Evolutionary conservation across 2,329 filamentous ascomycete species (phyloP).

Genomic region (Gnomoniopsis sp.): DNA sequence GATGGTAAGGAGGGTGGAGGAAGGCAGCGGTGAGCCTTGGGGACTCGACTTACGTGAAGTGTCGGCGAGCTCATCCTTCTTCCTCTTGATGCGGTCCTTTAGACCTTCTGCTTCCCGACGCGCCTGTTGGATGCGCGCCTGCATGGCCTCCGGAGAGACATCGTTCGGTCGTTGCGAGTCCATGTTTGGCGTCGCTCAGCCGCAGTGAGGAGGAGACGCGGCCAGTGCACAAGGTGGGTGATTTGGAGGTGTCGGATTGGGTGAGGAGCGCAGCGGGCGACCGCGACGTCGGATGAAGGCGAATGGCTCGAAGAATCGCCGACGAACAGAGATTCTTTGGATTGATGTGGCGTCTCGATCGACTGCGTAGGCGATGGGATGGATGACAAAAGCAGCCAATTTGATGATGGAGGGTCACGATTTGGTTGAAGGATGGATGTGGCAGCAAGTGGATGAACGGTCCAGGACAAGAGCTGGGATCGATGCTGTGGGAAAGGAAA

Average conservation of each 20-base stretch:
- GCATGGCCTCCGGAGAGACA: conserved; percentile 75
- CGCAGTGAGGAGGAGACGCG: conserved; percentile 15
- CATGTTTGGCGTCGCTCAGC: conserved; percentile 35
- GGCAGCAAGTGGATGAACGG: conserved; percentile 6
- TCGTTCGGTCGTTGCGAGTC: conserved; percentile 57
- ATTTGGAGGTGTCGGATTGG: neutral
- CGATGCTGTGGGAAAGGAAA: conserved; percentile 14
- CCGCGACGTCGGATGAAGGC: neutral
- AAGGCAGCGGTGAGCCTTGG: conserved; percentile 4
- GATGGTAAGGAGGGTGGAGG: conserved; percentile 11
- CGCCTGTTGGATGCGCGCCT: conserved; percentile 87
- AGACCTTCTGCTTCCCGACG: conserved; percentile 95
- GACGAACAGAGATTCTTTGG: neutral
- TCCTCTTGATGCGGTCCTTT: conserved; percentile 98
- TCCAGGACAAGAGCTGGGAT: conserved; percentile 8
- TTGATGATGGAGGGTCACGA: conserved; percentile 2
- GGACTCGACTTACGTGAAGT: conserved; percentile 76
- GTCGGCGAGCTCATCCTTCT: conserved; percentile 99
- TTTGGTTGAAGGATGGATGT: conserved; percentile 4
- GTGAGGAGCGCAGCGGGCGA: neutral
- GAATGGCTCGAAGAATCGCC: neutral
- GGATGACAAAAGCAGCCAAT: conserved; percentile 14
- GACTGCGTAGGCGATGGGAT: conserved; percentile 5
- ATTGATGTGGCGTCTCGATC: conserved; percentile 3
- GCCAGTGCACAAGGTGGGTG: conserved; percentile 12